These are phyloP conservation scores for Collybiopsis luxurians DNA, from an alignment of 768 basidiomycete species.

Conservation along the genomic window DNA sequence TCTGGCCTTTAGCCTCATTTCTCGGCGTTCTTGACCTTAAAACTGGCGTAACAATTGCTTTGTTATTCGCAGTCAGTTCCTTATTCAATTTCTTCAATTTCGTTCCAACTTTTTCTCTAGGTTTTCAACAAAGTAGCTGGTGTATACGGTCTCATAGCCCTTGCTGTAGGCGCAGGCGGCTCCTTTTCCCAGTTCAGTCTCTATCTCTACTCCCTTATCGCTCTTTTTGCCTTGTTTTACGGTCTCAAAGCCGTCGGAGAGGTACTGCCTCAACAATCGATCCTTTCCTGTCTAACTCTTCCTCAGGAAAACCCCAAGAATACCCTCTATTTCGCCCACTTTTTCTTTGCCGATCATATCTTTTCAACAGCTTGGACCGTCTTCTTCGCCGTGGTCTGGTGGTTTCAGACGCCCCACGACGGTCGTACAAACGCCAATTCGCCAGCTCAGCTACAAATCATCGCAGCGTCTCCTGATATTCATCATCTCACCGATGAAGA, in stretches of 20 bases:
- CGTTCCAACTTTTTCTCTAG: slow-evolving; percentile 33
- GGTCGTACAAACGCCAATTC: slow-evolving; percentile 81
- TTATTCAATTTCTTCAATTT: slow-evolving; percentile 1
- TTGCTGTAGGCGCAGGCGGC: slow-evolving; percentile 88
- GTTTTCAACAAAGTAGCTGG: slow-evolving; percentile 97
- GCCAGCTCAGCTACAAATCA: slow-evolving; percentile 83
- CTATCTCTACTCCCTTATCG: slow-evolving; percentile 89
- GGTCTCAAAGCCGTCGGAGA: slow-evolving; percentile 83
- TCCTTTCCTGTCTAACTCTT: not conserved
- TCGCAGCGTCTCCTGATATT: slow-evolving; percentile 54
- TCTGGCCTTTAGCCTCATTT: slow-evolving; percentile 81
- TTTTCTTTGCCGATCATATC: slow-evolving; percentile 90
- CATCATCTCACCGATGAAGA: slow-evolving; percentile 58
- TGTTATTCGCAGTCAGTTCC: slow-evolving; percentile 83
- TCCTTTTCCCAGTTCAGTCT: slow-evolving; percentile 89
- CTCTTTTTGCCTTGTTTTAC: slow-evolving; percentile 80
- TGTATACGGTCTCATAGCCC: slow-evolving; percentile 91
- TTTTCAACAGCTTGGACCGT: slow-evolving; percentile 90
- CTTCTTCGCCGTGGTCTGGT: slow-evolving; percentile 90
- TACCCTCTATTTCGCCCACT: slow-evolving; percentile 85
- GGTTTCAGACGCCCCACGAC: slow-evolving; percentile 89
- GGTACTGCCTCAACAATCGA: slow-evolving; percentile 44
- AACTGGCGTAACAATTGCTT: slow-evolving; percentile 83
- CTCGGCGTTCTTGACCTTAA: slow-evolving; percentile 90
- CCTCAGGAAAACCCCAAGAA: slow-evolving; percentile 86